Conservation (phyloP, 371 early-diverging fungal genomes). For the Mycotypha africana region DNA sequence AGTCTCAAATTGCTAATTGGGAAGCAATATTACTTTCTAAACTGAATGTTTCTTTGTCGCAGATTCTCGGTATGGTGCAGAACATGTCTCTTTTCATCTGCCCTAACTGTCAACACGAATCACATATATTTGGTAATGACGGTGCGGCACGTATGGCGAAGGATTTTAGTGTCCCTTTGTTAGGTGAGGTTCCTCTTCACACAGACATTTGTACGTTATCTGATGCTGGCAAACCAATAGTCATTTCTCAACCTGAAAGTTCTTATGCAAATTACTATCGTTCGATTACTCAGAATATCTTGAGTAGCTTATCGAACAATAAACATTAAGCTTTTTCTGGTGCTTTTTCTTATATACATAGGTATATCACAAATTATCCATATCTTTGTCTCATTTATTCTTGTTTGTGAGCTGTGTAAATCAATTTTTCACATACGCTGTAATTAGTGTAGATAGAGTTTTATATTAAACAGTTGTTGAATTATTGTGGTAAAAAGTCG, state of each 20-base stretch:
- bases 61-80: slow-evolving; percentile 87
- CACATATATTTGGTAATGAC: slow-evolving; percentile 76
- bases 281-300: slow-evolving; percentile 55
- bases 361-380: too few species aligned
- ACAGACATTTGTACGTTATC: slow-evolving; percentile 66
- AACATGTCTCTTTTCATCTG: slow-evolving; percentile 88
- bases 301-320: slow-evolving; percentile 11
- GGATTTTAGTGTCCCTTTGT: slow-evolving; percentile 55
- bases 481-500: too few species aligned
- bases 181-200: slow-evolving; percentile 80
- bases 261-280: slow-evolving; percentile 56
- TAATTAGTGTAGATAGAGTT: too few species aligned
- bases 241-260: slow-evolving; percentile 63
- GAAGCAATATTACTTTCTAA: neutral
- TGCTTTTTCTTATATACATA: too few species aligned
- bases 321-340: slow-evolving; percentile 1
- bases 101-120: slow-evolving; percentile 72
- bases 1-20: too few species aligned
- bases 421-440: too few species aligned
- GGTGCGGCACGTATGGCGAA: slow-evolving; percentile 59
- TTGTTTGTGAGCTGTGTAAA: too few species aligned
- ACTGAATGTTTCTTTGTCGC: neutral
- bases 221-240: slow-evolving; percentile 78
- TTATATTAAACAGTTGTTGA: too few species aligned
- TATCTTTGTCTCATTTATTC: too few species aligned